Evolutionary conservation across 306 rosid genomes (phyloP).

Genomic region (Acacia melanoxylon): DNA sequence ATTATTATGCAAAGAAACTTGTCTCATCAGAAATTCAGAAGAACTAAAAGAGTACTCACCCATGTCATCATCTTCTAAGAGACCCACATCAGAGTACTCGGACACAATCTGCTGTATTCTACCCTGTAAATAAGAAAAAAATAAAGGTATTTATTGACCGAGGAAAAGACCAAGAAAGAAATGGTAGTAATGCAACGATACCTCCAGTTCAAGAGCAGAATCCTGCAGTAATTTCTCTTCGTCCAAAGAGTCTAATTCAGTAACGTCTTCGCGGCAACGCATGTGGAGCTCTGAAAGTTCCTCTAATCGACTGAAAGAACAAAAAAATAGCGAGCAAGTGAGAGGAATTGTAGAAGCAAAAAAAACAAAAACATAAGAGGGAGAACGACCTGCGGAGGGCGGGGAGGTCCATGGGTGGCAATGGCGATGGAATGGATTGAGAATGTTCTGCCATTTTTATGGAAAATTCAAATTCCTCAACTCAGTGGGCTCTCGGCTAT

Average conservation of each 20-base stretch:
- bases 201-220: constrained; percentile 57
- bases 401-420: constrained; percentile 33
- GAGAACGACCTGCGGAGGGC: constrained; percentile 50
- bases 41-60: constrained; percentile 37
- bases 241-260: constrained; percentile 40
- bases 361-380: not conserved
- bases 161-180: not conserved
- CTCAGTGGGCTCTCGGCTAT: not conserved
- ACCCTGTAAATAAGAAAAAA: constrained; percentile 35
- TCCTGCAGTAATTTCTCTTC: constrained; percentile 42
- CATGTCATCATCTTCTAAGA: constrained; percentile 39
- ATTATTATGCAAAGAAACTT: not conserved
- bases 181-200: not conserved
- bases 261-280: constrained; percentile 25
- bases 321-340: not conserved
- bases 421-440: constrained; percentile 34
- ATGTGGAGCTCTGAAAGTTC: constrained; percentile 49
- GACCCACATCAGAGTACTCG: constrained; percentile 50
- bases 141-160: not conserved
- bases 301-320: constrained; percentile 49
- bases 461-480: not conserved
- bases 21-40: not conserved
- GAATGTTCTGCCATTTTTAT: constrained; percentile 18
- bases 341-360: not conserved
- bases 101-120: constrained; percentile 54